Evolutionary conservation across 257 asterid genomes (phyloP).

Genomic region (Solanum clarkiae): DNA sequence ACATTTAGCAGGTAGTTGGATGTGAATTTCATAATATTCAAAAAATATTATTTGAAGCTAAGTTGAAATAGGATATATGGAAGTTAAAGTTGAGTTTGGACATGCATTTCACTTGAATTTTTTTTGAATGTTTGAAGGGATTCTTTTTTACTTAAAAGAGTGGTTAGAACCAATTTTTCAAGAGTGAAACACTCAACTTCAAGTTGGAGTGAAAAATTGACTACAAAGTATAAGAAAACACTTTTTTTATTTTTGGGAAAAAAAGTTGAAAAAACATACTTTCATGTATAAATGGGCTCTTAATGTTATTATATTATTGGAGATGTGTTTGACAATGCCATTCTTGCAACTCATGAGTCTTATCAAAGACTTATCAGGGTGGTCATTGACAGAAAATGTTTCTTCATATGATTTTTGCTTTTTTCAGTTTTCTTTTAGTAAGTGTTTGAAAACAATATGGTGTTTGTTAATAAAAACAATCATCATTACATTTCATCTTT

Average conservation of each 20-base stretch:
- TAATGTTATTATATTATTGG: not conserved
- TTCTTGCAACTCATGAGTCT: not conserved
- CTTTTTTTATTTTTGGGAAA: not conserved
- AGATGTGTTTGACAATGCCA: not conserved
- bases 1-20: not conserved
- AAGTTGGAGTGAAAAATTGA: not conserved
- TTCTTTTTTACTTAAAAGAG: not conserved
- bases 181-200: not conserved
- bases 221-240: not conserved
- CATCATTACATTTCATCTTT: not conserved
- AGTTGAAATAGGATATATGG: not conserved
- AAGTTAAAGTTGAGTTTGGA: not conserved
- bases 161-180: not conserved
- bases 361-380: not conserved
- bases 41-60: not conserved
- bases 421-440: not conserved
- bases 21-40: not conserved
- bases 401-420: not conserved
- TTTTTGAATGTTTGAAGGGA: not conserved
- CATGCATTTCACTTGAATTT: not conserved
- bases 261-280: too few relatives aligned
- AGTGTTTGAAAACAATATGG: not conserved
- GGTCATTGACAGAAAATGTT: not conserved
- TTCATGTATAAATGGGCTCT: not conserved
- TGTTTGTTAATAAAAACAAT: not conserved